A percentile compares a stretch with the other conserved stretches of the same genome.
Conservation (phyloP, 306 rosid genomes). For the Casuarina equisetifolia region DNA sequence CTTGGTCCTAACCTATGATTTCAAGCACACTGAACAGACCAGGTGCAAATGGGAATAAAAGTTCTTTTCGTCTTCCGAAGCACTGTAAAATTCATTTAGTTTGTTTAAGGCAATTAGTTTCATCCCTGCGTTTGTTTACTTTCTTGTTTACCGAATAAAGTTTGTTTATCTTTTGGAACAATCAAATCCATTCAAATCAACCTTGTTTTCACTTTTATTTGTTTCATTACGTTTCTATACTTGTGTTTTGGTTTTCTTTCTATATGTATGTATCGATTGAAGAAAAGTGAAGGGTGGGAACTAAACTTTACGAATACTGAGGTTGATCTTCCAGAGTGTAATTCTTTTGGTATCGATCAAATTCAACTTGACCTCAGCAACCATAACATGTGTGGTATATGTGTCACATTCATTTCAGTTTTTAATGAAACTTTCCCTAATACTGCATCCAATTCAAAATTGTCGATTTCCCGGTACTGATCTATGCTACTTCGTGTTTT, state of each 20-base stretch:
- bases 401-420: not conserved
- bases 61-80: not conserved
- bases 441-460: not conserved
- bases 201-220: too few species aligned
- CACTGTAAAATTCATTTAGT: not conserved
- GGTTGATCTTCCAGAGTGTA: not conserved
- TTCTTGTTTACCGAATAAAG: too few species aligned
- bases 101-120: not conserved
- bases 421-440: not conserved
- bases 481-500: not conserved
- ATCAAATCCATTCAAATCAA: too few species aligned
- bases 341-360: not conserved
- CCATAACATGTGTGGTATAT: not conserved
- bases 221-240: too few species aligned
- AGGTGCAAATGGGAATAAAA: conserved; percentile 51
- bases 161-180: too few species aligned
- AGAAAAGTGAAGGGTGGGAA: too few species aligned
- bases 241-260: too few species aligned
- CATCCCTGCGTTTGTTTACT: too few species aligned
- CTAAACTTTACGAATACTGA: not conserved
- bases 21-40: conserved; percentile 47
- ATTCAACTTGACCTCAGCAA: not conserved
- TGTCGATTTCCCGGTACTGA: not conserved
- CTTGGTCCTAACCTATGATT: conserved; percentile 42
- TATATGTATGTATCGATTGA: too few species aligned